Evolutionary conservation across 2,329 filamentous ascomycete genomes (phyloP).

Genomic region (Fusarium multiceps): DNA sequence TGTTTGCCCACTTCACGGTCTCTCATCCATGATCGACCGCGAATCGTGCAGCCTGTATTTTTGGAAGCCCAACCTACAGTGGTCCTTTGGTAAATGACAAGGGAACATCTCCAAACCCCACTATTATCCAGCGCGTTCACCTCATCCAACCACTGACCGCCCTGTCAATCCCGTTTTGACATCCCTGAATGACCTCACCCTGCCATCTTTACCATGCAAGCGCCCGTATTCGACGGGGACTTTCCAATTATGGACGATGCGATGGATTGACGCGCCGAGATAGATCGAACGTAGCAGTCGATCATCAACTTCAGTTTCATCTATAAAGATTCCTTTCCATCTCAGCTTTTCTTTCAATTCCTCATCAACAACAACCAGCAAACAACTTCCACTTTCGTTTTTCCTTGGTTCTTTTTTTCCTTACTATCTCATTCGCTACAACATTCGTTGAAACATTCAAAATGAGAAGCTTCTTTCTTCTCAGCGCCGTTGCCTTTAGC

Average conservation of each 20-base stretch:
- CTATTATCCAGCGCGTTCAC: constrained; percentile 15
- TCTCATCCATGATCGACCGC: constrained; percentile 23
- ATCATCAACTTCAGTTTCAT: not conserved
- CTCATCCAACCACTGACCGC: constrained; percentile 34
- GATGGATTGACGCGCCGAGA: constrained; percentile 6
- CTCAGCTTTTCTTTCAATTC: constrained; percentile 6
- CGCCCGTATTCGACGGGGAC: constrained; percentile 28
- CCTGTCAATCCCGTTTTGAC: constrained; percentile 14
- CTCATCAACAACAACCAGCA: constrained; percentile 2
- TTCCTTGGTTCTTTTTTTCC: not conserved
- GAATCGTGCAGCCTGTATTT: constrained; percentile 16
- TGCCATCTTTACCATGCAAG: constrained; percentile 29
- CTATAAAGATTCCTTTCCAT: constrained; percentile 25
- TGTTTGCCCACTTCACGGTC: not conserved
- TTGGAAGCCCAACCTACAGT: constrained; percentile 7
- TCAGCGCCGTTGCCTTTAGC: constrained; percentile 27
- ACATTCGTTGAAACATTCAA: constrained; percentile 25
- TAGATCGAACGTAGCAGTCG: not conserved
- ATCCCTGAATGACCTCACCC: constrained; percentile 28
- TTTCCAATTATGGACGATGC: constrained; percentile 15
- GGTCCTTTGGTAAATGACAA: not conserved
- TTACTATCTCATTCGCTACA: constrained; percentile 23
- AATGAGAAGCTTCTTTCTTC: constrained; percentile 33
- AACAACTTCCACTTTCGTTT: constrained; percentile 29
- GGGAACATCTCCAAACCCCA: not conserved